phyloP scores from a whole-genome alignment of 1,284 basidiomycete genomes.

The Ustilago cynodontis region DNA sequence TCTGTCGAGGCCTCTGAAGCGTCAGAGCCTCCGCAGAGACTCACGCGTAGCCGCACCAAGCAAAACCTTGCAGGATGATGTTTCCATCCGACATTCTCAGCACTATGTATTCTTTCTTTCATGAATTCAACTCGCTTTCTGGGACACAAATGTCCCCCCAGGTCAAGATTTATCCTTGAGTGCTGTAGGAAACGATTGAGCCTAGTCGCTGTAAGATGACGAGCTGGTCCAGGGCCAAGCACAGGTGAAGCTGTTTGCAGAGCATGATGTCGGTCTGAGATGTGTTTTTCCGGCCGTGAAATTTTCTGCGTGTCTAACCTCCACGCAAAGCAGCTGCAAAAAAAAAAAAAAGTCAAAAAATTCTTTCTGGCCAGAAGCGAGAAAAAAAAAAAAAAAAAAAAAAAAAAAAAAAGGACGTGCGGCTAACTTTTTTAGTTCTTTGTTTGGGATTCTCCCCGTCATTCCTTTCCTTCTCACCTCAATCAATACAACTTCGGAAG shows the following conservation, averaged over 20 bases:
- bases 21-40: conserved; percentile 24
- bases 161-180: neutral
- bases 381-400: neutral
- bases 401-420: too few species aligned
- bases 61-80: conserved; percentile 33
- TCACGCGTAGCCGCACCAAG: conserved; percentile 43
- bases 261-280: neutral
- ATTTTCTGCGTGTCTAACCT: conserved; percentile 3
- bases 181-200: too few species aligned
- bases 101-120: neutral
- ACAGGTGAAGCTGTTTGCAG: neutral
- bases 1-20: conserved; percentile 10
- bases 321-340: conserved; percentile 15
- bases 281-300: conserved; percentile 24
- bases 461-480: conserved; percentile 4
- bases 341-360: conserved; percentile 23
- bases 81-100: neutral
- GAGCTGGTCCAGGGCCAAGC: neutral
- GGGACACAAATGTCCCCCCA: neutral
- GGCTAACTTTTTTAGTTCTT: too few species aligned
- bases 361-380: neutral
- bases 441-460: too few species aligned
- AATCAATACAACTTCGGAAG: neutral
- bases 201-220: neutral
- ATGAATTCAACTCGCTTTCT: neutral